Base-by-base conservation (phyloP, 108 stramenopile genomes). In the Cyclostephanos tholiformis region DNA sequence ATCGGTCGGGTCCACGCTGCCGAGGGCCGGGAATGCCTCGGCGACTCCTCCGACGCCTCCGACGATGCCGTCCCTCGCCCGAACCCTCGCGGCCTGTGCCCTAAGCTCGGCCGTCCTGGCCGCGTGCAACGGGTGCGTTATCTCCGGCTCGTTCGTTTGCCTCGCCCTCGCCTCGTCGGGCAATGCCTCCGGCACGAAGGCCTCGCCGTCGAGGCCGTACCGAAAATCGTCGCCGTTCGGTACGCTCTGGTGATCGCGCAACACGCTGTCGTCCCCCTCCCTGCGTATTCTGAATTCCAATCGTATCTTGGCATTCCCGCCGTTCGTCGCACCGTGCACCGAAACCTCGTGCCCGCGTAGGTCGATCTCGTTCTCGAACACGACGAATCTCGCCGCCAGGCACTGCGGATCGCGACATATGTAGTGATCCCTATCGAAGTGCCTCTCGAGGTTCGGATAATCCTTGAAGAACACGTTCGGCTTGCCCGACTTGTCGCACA, bases 361-460 rank as follows among this genome's bases (percentile, higher is more conserved):
- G 82, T 93, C 96, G 43, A 97, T 83, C 65, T 97, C 96, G 74
- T 87, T 89, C 39, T 84, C 87, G 86, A 94, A 95, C 6, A 94
- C 96, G 12, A 93, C 84, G 77, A 95, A 97, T 4, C 91, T 77
- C 3, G 92, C 91, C 39, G 69, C 85, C 56, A 90, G 49, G 70
- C 96, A 97, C 66, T 90, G 83, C 3, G 73, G 64, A 79, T 93
- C 82, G 11, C 75, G 78, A 84, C 96, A 97, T 38, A 92, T 22
- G 76, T 84, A 95, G 48, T 97, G 96, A 22, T 88, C 88, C 59
- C 84, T 71, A 67, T 91, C 94, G 75, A 97, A 97, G 77, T 97
- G 96, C 63, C 65, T 57, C 69, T 86, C 86, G 46, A 97, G 58
- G 13, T 48, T 53, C 2, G 74, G 44, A 78, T 97, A 97, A 73